phyloP scores from a whole-genome alignment of 768 basidiomycete species.

The Lentinula lateritia region DNA sequence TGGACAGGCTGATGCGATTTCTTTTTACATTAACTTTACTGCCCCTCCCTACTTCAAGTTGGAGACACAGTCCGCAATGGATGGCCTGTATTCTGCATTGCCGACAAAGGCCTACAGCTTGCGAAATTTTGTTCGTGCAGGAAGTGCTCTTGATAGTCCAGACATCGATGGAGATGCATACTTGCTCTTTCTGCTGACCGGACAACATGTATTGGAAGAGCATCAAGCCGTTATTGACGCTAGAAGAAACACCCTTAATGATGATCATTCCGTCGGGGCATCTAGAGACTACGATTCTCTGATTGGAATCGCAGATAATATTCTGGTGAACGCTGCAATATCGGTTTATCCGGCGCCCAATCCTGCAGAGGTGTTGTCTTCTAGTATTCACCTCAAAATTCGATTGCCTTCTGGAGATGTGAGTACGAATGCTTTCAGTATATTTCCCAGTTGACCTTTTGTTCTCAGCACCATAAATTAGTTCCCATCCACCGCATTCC shows the following conservation, averaged over 20 bases:
- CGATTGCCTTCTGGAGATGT: not conserved
- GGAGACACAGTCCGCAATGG: too few species aligned
- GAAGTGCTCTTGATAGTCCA: too few species aligned
- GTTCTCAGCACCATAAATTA: not conserved
- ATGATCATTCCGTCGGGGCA: not conserved
- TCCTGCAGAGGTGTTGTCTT: not conserved
- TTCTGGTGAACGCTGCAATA: conserved; percentile 7
- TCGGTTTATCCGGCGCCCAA: not conserved
- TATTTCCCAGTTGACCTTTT: not conserved
- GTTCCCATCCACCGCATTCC: conserved; percentile 20
- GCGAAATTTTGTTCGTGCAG: too few species aligned
- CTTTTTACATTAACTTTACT: too few species aligned
- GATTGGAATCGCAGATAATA: conserved; percentile 9
- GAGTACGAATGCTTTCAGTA: not conserved
- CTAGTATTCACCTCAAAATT: conserved; percentile 1
- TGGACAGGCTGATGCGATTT: too few species aligned
- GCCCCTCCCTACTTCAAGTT: too few species aligned
- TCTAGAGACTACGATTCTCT: conserved; percentile 17
- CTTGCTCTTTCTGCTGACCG: not conserved
- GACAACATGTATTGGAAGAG: not conserved
- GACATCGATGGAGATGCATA: not conserved
- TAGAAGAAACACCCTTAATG: not conserved
- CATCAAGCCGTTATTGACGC: not conserved
- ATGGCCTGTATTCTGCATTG: too few species aligned
- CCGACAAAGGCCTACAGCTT: too few species aligned